Percentiles rank a stretch among this genome's conserved stretches.
phyloP scores from a whole-genome alignment of 768 basidiomycete species.

The Pulveroboletus sp. region DNA sequence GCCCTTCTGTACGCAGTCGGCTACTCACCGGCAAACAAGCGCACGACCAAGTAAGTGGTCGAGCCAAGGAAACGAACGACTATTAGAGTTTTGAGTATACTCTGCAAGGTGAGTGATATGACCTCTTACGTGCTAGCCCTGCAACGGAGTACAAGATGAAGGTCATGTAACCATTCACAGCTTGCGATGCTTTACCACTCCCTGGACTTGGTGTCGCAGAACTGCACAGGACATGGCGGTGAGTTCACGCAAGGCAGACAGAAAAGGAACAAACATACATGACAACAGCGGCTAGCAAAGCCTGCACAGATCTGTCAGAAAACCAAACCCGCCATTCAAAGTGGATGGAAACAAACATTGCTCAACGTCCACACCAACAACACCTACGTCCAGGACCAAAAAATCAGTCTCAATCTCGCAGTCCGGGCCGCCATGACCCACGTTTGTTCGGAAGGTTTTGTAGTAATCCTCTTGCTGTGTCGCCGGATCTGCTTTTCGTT shows the following conservation, averaged over 20 bases:
- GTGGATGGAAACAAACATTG: slow-evolving; percentile 51
- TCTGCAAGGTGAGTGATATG: not conserved
- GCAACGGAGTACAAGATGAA: slow-evolving; percentile 87
- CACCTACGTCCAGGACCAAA: slow-evolving; percentile 40
- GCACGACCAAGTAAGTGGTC: slow-evolving; percentile 75
- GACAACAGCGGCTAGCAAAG: slow-evolving; percentile 68
- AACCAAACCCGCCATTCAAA: not conserved
- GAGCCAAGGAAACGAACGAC: slow-evolving; percentile 84
- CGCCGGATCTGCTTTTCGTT: slow-evolving; percentile 52
- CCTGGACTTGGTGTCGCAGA: slow-evolving; percentile 48
- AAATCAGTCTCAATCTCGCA: slow-evolving; percentile 9
- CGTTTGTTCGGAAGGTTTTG: slow-evolving; percentile 82
- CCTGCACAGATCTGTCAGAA: slow-evolving; percentile 35
- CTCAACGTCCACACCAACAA: slow-evolving; percentile 85
- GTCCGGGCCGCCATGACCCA: slow-evolving; percentile 24
- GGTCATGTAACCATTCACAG: slow-evolving; percentile 83
- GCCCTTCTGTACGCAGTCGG: not conserved
- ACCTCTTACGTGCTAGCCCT: slow-evolving; percentile 73
- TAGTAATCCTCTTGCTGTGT: slow-evolving; percentile 85
- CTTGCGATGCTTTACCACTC: slow-evolving; percentile 40
- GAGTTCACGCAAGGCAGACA: not conserved
- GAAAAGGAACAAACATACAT: slow-evolving; percentile 45
- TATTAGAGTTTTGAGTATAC: slow-evolving; percentile 26
- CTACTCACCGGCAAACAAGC: slow-evolving; percentile 85
- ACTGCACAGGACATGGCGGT: slow-evolving; percentile 2